These are phyloP conservation scores for Penicillium canescens DNA, from an alignment of 495 filamentous ascomycete species.

Conservation along the genomic window DNA sequence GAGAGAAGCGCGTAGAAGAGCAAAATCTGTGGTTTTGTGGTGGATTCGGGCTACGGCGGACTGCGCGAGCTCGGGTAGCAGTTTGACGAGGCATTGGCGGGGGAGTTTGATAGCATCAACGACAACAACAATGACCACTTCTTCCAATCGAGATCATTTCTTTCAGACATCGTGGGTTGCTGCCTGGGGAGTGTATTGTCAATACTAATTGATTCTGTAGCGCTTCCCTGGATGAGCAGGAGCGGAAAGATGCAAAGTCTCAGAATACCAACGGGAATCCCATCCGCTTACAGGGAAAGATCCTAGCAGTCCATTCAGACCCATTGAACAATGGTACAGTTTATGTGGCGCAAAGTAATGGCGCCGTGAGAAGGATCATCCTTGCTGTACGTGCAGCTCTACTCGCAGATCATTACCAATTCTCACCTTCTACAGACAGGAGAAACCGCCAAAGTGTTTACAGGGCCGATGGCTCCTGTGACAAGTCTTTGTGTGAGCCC, in stretches of 20 bases:
- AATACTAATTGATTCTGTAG: slow-evolving; percentile 39
- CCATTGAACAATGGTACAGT: slow-evolving; percentile 61
- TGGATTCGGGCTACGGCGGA: slow-evolving; percentile 39
- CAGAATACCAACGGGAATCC: slow-evolving; percentile 81
- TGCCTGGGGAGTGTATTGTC: no score
- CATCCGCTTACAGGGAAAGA: slow-evolving; percentile 78
- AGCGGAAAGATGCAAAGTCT: slow-evolving; percentile 76
- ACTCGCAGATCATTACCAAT: not conserved
- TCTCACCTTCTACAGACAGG: slow-evolving; percentile 39
- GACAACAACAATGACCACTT: slow-evolving; percentile 58
- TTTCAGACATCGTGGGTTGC: slow-evolving; percentile 70
- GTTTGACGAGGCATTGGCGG: slow-evolving; percentile 18
- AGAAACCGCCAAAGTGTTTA: slow-evolving; percentile 55
- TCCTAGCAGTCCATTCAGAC: slow-evolving; percentile 73
- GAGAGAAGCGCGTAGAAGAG: slow-evolving; percentile 27
- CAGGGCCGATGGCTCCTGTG: slow-evolving; percentile 76
- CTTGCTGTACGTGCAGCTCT: slow-evolving; percentile 68
- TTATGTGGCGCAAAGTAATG: slow-evolving; percentile 81
- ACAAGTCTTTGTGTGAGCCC: slow-evolving; percentile 74
- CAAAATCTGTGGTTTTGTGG: slow-evolving; percentile 38
- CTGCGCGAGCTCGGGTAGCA: slow-evolving; percentile 39
- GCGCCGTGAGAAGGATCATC: slow-evolving; percentile 68
- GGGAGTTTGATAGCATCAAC: slow-evolving; percentile 3
- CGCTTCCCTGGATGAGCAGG: slow-evolving; percentile 67
- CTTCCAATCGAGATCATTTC: slow-evolving; percentile 71